phyloP scores from a whole-genome alignment of 345 rosid species.

The Zanthoxylum bungeanum region DNA sequence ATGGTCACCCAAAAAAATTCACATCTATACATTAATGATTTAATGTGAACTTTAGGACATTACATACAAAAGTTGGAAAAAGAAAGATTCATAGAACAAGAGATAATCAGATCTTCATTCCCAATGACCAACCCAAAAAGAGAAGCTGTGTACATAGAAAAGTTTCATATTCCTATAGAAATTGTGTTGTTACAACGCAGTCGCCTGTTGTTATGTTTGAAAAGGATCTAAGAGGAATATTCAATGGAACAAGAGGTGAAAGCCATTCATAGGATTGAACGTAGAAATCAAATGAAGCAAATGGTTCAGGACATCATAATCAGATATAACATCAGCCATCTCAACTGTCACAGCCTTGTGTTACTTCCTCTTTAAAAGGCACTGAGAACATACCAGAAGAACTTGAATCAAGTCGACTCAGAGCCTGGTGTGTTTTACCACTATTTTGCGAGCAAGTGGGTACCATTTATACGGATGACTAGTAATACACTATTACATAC shows the following conservation, averaged over 20 bases:
- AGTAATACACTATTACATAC: slow-evolving; percentile 22
- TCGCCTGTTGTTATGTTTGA: slow-evolving; percentile 66
- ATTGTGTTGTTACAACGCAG: slow-evolving; percentile 48
- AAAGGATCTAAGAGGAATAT: slow-evolving; percentile 61
- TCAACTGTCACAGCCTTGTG: slow-evolving; percentile 94
- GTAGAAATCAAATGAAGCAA: slow-evolving; percentile 29
- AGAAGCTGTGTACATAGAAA: background rate
- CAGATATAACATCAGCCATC: slow-evolving; percentile 78
- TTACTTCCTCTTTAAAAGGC: slow-evolving; percentile 49
- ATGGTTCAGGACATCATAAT: slow-evolving; percentile 28
- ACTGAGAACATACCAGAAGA: slow-evolving; percentile 55
- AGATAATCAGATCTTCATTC: background rate
- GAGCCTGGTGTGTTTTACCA: slow-evolving; percentile 84
- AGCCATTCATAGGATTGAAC: slow-evolving; percentile 76
- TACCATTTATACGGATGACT: slow-evolving; percentile 91
- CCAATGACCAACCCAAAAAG: too few relatives aligned
- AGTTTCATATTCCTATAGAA: background rate
- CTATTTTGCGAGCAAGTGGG: slow-evolving; percentile 82
- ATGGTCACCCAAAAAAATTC: background rate
- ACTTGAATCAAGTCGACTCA: slow-evolving; percentile 69
- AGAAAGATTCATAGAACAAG: background rate
- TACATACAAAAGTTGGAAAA: background rate
- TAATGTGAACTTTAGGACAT: background rate
- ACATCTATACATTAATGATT: background rate
- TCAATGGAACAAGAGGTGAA: slow-evolving; percentile 70